These are phyloP conservation scores for Rhodotorula babjevae DNA, from an alignment of 768 basidiomycete genomes.

Conservation along the genomic window DNA sequence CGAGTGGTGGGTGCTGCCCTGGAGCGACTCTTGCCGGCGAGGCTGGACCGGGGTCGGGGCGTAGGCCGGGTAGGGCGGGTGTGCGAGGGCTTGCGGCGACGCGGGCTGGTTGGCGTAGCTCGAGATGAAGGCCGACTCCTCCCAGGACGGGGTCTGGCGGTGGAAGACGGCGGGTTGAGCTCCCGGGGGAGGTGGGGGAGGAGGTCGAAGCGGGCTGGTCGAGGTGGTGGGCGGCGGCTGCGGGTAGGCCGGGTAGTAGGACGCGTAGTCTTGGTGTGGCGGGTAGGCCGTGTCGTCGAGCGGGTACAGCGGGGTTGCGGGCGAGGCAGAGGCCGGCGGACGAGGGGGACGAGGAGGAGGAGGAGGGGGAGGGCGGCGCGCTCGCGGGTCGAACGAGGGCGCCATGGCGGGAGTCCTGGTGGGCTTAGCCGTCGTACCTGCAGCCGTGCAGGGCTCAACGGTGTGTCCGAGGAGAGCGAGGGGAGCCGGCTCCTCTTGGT, in stretches of 20 bases:
- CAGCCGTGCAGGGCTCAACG: no score
- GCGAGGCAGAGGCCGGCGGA: no score
- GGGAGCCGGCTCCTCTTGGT: no score
- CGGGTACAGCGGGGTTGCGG: no score
- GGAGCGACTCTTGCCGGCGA: no score
- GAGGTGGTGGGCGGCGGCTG: neutral
- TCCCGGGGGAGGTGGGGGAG: neutral
- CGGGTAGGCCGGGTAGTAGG: neutral
- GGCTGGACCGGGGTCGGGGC: neutral
- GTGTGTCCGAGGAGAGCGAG: no score
- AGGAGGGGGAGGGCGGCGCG: no score
- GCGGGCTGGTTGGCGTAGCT: neutral
- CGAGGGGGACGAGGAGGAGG: no score
- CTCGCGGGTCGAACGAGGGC: no score
- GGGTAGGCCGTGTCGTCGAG: neutral
- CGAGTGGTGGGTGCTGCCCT: neutral
- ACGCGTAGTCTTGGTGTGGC: neutral
- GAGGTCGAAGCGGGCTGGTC: neutral
- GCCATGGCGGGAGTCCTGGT: no score
- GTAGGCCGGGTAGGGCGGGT: neutral
- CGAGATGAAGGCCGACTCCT: constrained; percentile 15
- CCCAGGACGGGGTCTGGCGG: neutral
- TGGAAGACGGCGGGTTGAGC: neutral
- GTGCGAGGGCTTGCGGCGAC: neutral
- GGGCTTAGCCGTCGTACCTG: no score